Conservation (phyloP, 805 yeast genomes). For the Metschnikowia baotianmanensis region DNA sequence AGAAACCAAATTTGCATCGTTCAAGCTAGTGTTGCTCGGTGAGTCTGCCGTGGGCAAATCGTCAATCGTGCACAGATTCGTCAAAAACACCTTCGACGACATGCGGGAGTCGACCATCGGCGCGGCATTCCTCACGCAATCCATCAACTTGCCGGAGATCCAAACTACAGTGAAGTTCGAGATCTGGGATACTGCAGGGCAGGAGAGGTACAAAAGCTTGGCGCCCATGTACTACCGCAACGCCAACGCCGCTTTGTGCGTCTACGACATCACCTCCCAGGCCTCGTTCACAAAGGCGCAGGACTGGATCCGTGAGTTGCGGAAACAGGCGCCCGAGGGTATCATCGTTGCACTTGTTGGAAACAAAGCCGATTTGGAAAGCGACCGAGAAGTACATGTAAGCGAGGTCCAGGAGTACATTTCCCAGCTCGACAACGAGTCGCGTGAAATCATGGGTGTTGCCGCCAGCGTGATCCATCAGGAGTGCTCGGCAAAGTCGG, state of each 20-base stretch:
- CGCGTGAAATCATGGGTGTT: constrained; percentile 16
- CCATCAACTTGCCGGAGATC: constrained; percentile 77
- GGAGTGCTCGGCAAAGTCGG: constrained; percentile 47
- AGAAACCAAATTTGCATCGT: constrained; percentile 45
- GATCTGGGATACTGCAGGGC: constrained; percentile 98
- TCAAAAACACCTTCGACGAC: constrained; percentile 92
- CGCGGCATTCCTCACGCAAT: constrained; percentile 94
- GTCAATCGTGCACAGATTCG: constrained; percentile 87
- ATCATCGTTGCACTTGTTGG: constrained; percentile 93
- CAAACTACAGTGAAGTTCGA: constrained; percentile 79
- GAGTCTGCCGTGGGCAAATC: constrained; percentile 99
- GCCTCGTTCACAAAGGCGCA: constrained; percentile 94
- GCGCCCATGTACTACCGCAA: constrained; percentile 98
- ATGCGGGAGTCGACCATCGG: constrained; percentile 98
- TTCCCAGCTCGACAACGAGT: constrained; percentile 40
- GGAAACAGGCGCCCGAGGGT: constrained; percentile 91
- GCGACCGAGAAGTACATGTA: constrained; percentile 45
- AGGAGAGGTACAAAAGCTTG: constrained; percentile 91
- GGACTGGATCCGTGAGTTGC: constrained; percentile 96
- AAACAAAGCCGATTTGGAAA: constrained; percentile 80
- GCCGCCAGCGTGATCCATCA: constrained; percentile 23
- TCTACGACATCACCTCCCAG: constrained; percentile 92
- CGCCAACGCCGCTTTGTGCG: constrained; percentile 96
- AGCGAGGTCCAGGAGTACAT: constrained; percentile 49
- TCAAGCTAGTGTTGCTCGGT: constrained; percentile 87